Conservation (phyloP, 805 yeast genomes). For the Teunomyces tritomae region DNA sequence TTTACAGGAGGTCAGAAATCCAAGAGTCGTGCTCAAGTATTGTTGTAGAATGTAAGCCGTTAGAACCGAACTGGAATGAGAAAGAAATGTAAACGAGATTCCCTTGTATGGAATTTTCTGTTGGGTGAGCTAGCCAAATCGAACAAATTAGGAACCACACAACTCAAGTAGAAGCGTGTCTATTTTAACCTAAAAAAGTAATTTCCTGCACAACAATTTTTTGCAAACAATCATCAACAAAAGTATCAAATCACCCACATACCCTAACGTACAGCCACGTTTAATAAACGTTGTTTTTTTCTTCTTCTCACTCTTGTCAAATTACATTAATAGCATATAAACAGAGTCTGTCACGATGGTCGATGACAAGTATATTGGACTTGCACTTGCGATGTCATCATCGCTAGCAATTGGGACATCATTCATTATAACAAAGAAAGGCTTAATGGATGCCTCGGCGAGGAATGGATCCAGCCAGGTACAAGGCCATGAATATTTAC, state of each 20-base stretch:
- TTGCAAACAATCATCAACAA: conserved; percentile 8
- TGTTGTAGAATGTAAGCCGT: too few relatives aligned
- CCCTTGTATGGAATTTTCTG: too few relatives aligned
- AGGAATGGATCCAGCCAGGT: conserved; percentile 46
- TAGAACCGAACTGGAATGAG: too few relatives aligned
- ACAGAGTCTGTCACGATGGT: conserved; percentile 26
- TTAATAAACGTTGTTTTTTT: not conserved
- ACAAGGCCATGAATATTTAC: conserved; percentile 74
- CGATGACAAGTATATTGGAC: conserved; percentile 87
- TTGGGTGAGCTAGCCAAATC: not conserved
- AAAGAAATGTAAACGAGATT: too few relatives aligned
- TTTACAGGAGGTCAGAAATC: too few relatives aligned
- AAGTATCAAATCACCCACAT: conserved; percentile 24
- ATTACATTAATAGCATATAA: too few relatives aligned
- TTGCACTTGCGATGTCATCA: conserved; percentile 81
- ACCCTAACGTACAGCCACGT: conserved; percentile 11
- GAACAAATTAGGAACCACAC: not conserved
- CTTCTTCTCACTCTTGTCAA: too few relatives aligned
- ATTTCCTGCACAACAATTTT: not conserved
- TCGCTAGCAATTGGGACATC: conserved; percentile 89
- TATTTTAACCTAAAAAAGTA: not conserved
- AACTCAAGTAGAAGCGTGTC: not conserved
- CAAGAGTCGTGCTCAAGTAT: too few relatives aligned
- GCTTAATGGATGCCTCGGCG: conserved; percentile 67
- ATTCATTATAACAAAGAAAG: conserved; percentile 85